Conservation (phyloP, 805 yeast genomes). For the Cyberlindnera euphorbiiphila region DNA sequence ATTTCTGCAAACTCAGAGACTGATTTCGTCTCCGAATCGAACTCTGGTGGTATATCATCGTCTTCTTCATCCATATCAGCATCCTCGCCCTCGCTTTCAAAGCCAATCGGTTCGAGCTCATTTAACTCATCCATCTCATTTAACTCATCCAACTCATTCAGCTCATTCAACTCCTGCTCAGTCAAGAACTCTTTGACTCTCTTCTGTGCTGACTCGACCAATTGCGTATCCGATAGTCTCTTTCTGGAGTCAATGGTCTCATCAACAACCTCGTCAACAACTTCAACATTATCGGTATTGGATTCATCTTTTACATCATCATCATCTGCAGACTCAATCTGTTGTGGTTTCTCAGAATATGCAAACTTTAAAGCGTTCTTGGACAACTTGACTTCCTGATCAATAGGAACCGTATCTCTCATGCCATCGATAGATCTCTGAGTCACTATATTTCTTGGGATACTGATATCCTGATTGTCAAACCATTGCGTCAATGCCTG, state of each 20-base stretch:
- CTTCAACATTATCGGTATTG: background rate
- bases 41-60: background rate
- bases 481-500: slow-evolving; percentile 47
- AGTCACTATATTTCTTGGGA: slow-evolving; percentile 26
- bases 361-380: slow-evolving; percentile 6
- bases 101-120: background rate
- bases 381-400: background rate
- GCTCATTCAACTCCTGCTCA: slow-evolving; percentile 5
- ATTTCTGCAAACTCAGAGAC: background rate
- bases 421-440: slow-evolving; percentile 12
- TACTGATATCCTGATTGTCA: slow-evolving; percentile 32
- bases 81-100: background rate
- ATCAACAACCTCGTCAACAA: too few species aligned
- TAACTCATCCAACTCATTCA: background rate
- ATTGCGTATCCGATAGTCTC: slow-evolving; percentile 12
- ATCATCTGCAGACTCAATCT: slow-evolving; percentile 7
- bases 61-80: background rate
- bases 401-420: too few species aligned
- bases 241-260: slow-evolving; percentile 4
- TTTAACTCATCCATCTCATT: slow-evolving; percentile 1
- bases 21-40: background rate
- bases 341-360: slow-evolving; percentile 6
- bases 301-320: slow-evolving; percentile 4
- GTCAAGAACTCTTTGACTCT: slow-evolving; percentile 3
- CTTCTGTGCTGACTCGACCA: slow-evolving; percentile 4